A percentile compares a stretch with the other conserved stretches of the same genome.
Conservation (phyloP, 1,284 basidiomycete genomes). For the Trichosporon ovoides region DNA sequence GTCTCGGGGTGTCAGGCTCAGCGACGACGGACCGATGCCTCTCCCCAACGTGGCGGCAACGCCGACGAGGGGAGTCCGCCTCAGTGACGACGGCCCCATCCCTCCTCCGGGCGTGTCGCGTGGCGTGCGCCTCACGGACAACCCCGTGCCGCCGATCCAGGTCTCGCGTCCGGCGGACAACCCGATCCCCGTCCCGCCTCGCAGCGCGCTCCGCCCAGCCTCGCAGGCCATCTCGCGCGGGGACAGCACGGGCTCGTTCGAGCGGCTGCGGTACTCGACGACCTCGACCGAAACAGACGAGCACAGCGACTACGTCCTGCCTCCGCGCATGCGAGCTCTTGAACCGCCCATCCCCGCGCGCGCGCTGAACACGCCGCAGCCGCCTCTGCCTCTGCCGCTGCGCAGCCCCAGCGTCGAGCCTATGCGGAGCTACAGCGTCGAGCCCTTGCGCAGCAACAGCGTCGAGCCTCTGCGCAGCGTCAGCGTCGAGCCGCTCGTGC, state of each 20-base stretch:
- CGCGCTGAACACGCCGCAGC: not conserved
- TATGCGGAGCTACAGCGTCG: no score
- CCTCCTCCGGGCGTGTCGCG: not conserved
- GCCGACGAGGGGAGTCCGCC: not conserved
- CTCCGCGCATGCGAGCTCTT: not conserved
- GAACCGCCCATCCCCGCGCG: not conserved
- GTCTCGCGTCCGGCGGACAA: not conserved
- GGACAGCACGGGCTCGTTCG: not conserved
- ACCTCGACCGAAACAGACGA: conserved; percentile 1
- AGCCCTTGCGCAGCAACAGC: no score
- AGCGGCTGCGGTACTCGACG: conserved; percentile 1
- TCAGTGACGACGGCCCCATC: not conserved
- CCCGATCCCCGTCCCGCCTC: not conserved
- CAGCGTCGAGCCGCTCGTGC: not conserved
- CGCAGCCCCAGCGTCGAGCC: no score
- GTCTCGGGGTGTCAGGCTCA: not conserved
- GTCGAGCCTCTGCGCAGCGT: not conserved
- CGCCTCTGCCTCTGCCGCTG: no score
- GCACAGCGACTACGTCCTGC: conserved; percentile 1
- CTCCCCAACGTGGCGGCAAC: not conserved
- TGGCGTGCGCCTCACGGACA: not conserved
- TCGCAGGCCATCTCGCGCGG: not conserved
- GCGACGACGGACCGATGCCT: not conserved
- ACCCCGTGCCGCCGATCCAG: not conserved
- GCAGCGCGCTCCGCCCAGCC: not conserved